Evolutionary conservation across 2,329 filamentous ascomycete genomes (phyloP).

Genomic region (Fusarium cyanostomum): DNA sequence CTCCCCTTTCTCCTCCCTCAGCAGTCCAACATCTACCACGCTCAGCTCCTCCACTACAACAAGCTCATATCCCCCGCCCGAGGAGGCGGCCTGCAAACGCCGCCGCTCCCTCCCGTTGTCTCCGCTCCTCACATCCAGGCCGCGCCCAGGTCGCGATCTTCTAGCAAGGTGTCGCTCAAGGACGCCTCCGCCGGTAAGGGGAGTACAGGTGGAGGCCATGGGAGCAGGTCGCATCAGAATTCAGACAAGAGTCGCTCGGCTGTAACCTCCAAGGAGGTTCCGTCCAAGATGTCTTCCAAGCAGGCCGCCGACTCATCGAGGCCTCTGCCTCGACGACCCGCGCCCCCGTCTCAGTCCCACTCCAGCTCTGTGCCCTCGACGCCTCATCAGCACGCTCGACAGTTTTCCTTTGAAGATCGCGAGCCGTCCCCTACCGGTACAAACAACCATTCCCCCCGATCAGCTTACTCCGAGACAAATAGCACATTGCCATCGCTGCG

Average conservation of each 20-base stretch:
- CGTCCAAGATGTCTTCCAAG: conserved; percentile 61
- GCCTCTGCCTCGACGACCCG: conserved; percentile 44
- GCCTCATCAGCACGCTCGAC: conserved; percentile 86
- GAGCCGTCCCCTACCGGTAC: conserved; percentile 81
- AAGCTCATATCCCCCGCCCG: conserved; percentile 68
- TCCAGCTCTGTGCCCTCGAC: conserved; percentile 94
- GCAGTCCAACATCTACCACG: conserved; percentile 67
- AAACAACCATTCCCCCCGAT: conserved; percentile 85
- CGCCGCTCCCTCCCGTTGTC: conserved; percentile 64
- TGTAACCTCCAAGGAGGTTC: conserved; percentile 66
- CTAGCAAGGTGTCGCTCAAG: conserved; percentile 68
- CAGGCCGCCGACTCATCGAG: conserved; percentile 48
- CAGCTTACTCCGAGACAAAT: conserved; percentile 89
- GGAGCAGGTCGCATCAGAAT: conserved; percentile 68
- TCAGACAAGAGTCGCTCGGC: conserved; percentile 69
- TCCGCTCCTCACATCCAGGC: conserved; percentile 66
- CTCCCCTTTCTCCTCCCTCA: conserved; percentile 68
- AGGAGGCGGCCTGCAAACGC: conserved; percentile 64
- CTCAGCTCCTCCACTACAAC: conserved; percentile 72
- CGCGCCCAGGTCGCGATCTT: conserved; percentile 65
- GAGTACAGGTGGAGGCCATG: conserved; percentile 67
- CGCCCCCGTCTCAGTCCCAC: conserved; percentile 56
- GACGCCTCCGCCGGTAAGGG: conserved; percentile 58
- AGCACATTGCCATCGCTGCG: conserved; percentile 74
- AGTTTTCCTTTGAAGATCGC: conserved; percentile 81